Conservation (phyloP, 495 filamentous ascomycete species). For the Penicillium arizonense region DNA sequence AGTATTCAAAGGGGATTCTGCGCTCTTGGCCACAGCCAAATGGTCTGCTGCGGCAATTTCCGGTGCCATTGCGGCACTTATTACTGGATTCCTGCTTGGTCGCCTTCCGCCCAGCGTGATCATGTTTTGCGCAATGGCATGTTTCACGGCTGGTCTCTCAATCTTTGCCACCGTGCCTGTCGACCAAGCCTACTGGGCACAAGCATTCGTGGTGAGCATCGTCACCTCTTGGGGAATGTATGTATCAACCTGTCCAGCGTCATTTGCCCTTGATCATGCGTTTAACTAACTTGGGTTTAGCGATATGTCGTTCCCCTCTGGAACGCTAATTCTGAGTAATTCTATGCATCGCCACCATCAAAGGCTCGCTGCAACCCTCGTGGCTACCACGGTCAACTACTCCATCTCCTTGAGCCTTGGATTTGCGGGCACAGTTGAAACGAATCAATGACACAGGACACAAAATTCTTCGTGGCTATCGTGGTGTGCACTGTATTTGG, state of each 20-base stretch:
- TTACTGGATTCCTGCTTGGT: conserved; percentile 46
- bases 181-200: conserved; percentile 58
- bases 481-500: conserved; percentile 56
- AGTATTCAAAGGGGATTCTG: conserved; percentile 41
- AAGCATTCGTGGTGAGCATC: conserved; percentile 54
- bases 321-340: conserved; percentile 58
- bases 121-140: conserved; percentile 49
- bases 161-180: conserved; percentile 48
- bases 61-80: conserved; percentile 48
- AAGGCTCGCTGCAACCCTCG: conserved; percentile 58
- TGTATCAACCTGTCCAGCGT: not conserved
- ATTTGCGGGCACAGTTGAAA: conserved; percentile 60
- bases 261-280: too few species aligned
- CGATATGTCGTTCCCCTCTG: conserved; percentile 60
- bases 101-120: conserved; percentile 40
- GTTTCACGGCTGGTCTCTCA: conserved; percentile 43
- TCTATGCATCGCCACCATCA: conserved; percentile 57
- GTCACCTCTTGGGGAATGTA: conserved; percentile 59
- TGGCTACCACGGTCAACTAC: conserved; percentile 62
- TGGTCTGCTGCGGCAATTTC: conserved; percentile 42
- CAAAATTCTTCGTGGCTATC: conserved; percentile 51
- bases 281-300: too few species aligned
- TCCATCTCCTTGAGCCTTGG: conserved; percentile 59
- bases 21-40: conserved; percentile 48
- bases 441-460: conserved; percentile 43